Base-by-base conservation (phyloP, 768 basidiomycete species). In the Suillus occidentalis region DNA sequence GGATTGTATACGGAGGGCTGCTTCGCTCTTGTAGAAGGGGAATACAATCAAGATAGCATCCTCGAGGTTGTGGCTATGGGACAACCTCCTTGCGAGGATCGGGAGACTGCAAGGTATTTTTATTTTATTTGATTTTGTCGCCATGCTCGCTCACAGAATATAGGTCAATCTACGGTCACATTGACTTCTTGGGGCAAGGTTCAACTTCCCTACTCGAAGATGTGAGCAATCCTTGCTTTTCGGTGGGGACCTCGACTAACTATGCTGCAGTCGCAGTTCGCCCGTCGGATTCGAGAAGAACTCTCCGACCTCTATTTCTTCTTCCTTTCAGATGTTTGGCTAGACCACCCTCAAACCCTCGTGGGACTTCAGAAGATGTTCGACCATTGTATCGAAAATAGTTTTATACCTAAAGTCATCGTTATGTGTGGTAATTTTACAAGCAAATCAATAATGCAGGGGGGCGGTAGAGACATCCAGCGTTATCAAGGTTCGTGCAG, bases 1-100 rank as follows among this genome's bases (percentile, higher is more conserved):
- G 97, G 97, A 1, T 75, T 99, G 7, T 99, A 97, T 72, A 97
- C 95, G 0, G 97, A 99, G 76, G 97, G 97, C 0, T 95, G 90
- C 65, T 92, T 98, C 75, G 94, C 95, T 1, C 84, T 99, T 18
- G 88, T 98, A 0, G 97, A 99, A 79, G 97, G 97, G 25, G 93
- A 95, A 72, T 99, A 98, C 73, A 98, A 93, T 0, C 90, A 96
- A 65, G 95, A 99, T 37, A 92, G 90, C 59, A 91, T 85, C 1
- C 82, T 99, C 59, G 85, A 90, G 68, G 94, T 98, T 7, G 87
- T 95, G 67, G 97, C 96, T 22, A 92, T 99, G 66, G 97, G 97
- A 2, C 97, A 99, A 77, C 97, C 97, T 2, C 97, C 97, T 13
- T 97, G 95, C 72, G 97, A 99, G 77, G 85, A 90, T 69, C 83